Base-by-base conservation (phyloP, 2,329 filamentous ascomycete genomes). In the Stemphylium vesicarium region DNA sequence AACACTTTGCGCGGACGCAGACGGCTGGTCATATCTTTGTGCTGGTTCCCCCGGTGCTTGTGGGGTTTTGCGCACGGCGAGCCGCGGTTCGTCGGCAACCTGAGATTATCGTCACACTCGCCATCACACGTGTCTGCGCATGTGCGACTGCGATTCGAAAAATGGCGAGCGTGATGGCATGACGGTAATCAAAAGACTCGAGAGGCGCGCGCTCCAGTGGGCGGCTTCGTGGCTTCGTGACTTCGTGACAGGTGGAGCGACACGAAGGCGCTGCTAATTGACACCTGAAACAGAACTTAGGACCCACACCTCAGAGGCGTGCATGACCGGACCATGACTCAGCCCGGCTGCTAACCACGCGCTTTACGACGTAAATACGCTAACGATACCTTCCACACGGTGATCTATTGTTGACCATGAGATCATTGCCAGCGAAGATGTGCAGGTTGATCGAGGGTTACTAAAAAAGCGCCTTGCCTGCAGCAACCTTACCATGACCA, bases 141-240 rank as follows among this genome's bases (percentile, higher is more conserved):
- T n/a, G 31, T 31, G 29, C 41, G 48, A 26, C 35, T 32, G 49
- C 51, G 50, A 66, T 60, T 65, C 59, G 62, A 59, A 37, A 54
- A 40, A 46, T 39, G 20, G 20, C 40, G 49, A 32, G 31, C 52
- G 53, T 54, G 31, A 57, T 54, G 51, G 53, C 59, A 64, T 56
- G 50, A 58, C 33, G 35, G 57, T 33, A 62, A 59, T 59, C 41
- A 38, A 38, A 42, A 39, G n/a, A 45, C 37, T 58, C 57, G 47
- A 65, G 46, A 46, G 35, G 62, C 65, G 65, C 65, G 65, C 65
- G 62, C 65, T 63, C 64, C 54, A 45, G 18, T 50, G 46, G 50
- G 56, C 53, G 57, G 57, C 40, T 56, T 57, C 26, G 18, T 43
- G 40, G 31, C 32, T 43, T 29, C 40, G 33, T 26, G 16, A 11